Percentiles rank a stretch among this genome's conserved stretches.
Evolutionary conservation across 192 early-diverging fungal genomes (phyloP).

Genomic region (Umbelopsis sp.): DNA sequence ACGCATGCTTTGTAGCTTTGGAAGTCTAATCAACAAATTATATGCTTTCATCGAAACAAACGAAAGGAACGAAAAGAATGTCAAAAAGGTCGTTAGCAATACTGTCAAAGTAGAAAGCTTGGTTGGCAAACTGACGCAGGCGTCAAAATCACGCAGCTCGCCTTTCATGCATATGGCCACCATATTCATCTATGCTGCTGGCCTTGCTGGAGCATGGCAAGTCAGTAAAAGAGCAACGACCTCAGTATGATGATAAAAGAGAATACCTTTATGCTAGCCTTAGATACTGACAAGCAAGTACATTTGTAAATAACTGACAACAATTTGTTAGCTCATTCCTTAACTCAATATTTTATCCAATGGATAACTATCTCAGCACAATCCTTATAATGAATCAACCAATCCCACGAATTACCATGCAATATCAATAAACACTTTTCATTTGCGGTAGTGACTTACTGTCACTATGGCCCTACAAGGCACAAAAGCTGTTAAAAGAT

Average conservation of each 20-base stretch:
- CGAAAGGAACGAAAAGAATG: constrained; percentile 15
- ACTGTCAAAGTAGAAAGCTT: constrained; percentile 10
- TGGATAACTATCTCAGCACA: no score
- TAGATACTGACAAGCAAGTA: background rate
- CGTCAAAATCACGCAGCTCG: background rate
- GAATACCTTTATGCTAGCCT: background rate
- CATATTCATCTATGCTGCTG: background rate
- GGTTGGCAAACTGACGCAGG: constrained; percentile 2
- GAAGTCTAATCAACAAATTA: constrained; percentile 3
- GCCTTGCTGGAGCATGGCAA: constrained; percentile 5
- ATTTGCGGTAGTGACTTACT: no score
- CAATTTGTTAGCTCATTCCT: no score
- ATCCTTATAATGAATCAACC: no score
- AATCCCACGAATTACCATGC: no score
- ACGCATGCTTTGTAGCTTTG: background rate
- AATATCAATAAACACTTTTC: no score
- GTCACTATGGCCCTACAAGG: no score
- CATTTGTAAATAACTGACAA: background rate
- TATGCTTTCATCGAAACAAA: constrained; percentile 13
- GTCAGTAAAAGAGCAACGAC: background rate
- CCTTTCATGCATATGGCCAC: background rate
- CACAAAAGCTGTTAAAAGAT: no score
- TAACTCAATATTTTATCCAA: no score
- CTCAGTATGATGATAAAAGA: background rate
- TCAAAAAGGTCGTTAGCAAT: constrained; percentile 8